Percentiles rank a stretch among this genome's conserved stretches.
phyloP scores from a whole-genome alignment of 2,329 filamentous ascomycete species.

The Sclerotinia borealis region DNA sequence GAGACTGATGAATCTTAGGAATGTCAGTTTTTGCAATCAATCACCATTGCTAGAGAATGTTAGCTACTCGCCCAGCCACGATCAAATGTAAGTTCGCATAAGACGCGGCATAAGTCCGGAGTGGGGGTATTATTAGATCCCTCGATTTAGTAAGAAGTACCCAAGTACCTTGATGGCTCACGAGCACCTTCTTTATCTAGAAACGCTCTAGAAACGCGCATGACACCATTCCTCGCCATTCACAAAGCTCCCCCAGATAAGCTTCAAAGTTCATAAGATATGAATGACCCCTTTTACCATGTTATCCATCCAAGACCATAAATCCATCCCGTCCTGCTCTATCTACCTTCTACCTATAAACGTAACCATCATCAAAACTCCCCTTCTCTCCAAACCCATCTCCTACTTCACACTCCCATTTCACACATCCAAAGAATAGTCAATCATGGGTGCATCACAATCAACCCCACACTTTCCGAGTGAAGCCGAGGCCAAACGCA shows the following conservation, averaged over 20 bases:
- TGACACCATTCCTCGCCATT: background rate
- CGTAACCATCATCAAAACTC: too few relatives aligned
- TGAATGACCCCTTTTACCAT: background rate
- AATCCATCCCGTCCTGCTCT: too few relatives aligned
- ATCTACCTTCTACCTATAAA: too few relatives aligned
- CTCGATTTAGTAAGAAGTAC: background rate
- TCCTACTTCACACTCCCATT: too few relatives aligned
- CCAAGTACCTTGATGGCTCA: background rate
- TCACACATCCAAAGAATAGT: background rate
- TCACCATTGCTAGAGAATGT: too few relatives aligned
- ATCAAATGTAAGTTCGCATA: background rate
- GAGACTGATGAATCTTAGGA: background rate
- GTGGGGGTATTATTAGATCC: background rate
- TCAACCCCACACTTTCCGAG: background rate
- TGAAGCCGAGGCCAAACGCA: background rate
- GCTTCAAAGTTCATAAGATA: background rate
- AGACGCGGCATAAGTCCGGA: background rate
- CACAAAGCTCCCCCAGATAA: background rate
- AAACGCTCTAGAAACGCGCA: background rate
- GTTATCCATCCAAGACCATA: too few relatives aligned
- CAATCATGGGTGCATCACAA: background rate
- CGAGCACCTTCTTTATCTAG: background rate
- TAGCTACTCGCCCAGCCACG: background rate
- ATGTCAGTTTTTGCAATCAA: background rate
- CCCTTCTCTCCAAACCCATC: background rate